phyloP scores from a whole-genome alignment of 768 basidiomycete genomes.

The Trametes maxima region DNA sequence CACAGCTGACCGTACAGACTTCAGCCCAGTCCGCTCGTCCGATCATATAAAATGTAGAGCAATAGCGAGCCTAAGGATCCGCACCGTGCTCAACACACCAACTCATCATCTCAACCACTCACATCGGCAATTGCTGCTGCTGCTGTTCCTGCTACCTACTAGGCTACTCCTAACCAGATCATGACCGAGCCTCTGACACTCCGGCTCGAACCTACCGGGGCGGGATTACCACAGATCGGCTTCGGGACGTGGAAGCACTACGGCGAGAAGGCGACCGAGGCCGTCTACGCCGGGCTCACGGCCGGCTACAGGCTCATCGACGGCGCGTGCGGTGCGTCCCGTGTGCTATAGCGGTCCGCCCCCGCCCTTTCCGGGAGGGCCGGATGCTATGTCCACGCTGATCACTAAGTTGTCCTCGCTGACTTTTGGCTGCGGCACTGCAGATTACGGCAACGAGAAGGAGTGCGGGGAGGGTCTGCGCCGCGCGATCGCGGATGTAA shows the following conservation, averaged over 20 bases:
- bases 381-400: too few relatives aligned
- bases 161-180: neutral
- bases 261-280: constrained; percentile 23
- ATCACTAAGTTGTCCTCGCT: neutral
- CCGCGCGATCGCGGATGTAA: constrained; percentile 40
- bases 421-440: neutral
- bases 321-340: constrained; percentile 24
- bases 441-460: constrained; percentile 46
- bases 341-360: neutral
- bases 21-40: neutral
- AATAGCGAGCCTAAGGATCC: neutral
- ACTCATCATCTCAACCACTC: neutral
- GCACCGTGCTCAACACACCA: too few relatives aligned
- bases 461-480: constrained; percentile 40
- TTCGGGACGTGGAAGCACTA: constrained; percentile 31
- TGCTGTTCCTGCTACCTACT: too few relatives aligned
- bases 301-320: constrained; percentile 28
- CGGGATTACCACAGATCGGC: constrained; percentile 25
- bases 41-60: neutral
- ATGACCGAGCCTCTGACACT: constrained; percentile 10
- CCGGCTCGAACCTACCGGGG: constrained; percentile 13
- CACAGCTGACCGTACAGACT: neutral
- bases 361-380: neutral
- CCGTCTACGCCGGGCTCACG: constrained; percentile 26
- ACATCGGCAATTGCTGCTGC: neutral